Conservation (phyloP, 2,329 filamentous ascomycete species). For the Hypoxylon sp. region DNA sequence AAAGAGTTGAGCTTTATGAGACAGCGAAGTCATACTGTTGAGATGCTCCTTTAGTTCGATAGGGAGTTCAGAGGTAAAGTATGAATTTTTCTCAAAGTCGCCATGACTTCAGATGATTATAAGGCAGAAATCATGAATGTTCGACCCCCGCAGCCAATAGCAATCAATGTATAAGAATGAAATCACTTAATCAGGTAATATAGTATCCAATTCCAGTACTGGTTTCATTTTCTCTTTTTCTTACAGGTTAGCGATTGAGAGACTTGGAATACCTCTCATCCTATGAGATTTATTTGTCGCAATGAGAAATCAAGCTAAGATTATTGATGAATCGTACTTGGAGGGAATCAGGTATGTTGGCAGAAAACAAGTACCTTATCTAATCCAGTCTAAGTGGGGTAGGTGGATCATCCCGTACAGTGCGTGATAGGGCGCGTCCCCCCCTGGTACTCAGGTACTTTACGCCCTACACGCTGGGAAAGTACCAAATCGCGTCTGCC, state of each 20-base stretch:
- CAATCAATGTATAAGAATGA: background rate
- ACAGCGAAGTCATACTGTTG: constrained; percentile 23
- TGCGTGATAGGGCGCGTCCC: constrained; percentile 12
- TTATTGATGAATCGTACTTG: background rate
- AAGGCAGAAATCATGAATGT: background rate
- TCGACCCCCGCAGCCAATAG: background rate
- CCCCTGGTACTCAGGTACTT: constrained; percentile 10
- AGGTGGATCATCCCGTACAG: constrained; percentile 27
- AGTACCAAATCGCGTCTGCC: constrained; percentile 39
- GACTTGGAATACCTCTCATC: no score
- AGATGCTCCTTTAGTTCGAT: constrained; percentile 17
- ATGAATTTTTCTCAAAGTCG: background rate
- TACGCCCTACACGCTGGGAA: constrained; percentile 27
- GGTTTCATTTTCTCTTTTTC: background rate
- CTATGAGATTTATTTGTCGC: background rate
- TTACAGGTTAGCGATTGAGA: no score
- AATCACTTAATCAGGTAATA: constrained; percentile 7
- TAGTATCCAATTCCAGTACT: background rate
- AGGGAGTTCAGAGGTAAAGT: background rate
- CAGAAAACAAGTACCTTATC: constrained; percentile 16
- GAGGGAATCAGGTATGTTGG: constrained; percentile 19
- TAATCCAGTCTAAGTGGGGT: constrained; percentile 9
- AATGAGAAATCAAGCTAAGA: background rate
- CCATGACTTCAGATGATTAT: background rate
- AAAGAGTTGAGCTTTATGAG: constrained; percentile 36